Base-by-base conservation (phyloP, 805 yeast genomes). In the Candida verbasci region DNA sequence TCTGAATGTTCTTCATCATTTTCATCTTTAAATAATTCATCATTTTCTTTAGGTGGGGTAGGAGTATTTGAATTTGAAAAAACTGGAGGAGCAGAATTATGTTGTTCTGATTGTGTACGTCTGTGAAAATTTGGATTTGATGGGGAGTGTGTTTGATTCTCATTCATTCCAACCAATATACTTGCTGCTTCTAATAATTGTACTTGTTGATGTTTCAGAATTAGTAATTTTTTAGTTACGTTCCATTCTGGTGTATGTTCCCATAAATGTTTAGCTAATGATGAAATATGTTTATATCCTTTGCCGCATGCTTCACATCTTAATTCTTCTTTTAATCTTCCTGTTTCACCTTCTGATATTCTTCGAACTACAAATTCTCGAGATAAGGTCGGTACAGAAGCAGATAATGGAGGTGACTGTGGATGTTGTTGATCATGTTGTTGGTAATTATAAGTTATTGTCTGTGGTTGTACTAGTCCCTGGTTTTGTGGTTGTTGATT, bases 171-270 rank as follows among this genome's bases (percentile, higher is more conserved):
- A 31, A 86, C 87, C 34, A 85, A 65, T 31, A 85, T 84, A 35
- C 84, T 76, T 4, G 86, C 87, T 21, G 86, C 86, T 52, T 80
- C 94, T 34, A 85, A 66, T 25, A 85, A 66, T 59, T 85, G 94
- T 11, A 86, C 94, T 55, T 85, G 94, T 58, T 85, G 94, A 59
- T 85, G 94, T 57, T 85, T 85, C n/a, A 86, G 80, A 24, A 87
- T 85, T 24, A 82, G 65, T 37, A 86, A 65, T 55, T 83, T 84
- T 47, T 85, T 82, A 3, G 95, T 87, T 55, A 82, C 81, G 50
- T 79, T 84, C 96, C 96, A 86, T 54, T 87, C 95, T 0, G 95
- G 95, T 0, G 96, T 86, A 56, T 86, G 96, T 53, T 86, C 96
- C 95, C 95, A 86, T 26, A 86, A 61, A 60, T 86, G 95, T 57